Conservation (phyloP, 2,329 filamentous ascomycete genomes). For the Endocalyx cinctus region DNA sequence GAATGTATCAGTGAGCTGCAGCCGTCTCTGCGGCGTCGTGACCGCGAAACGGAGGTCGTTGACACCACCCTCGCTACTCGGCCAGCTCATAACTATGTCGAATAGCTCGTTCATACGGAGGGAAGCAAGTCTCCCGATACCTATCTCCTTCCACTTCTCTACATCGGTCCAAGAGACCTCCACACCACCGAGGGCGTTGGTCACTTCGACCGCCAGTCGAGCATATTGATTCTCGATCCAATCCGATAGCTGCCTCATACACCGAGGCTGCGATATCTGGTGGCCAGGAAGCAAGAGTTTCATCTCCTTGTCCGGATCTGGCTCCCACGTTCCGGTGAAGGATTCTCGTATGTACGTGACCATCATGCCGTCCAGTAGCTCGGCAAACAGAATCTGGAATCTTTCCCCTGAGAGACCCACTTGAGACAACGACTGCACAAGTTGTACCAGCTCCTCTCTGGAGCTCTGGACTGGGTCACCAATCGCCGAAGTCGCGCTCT, state of each 20-base stretch:
- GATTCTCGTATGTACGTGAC: conserved; percentile 56
- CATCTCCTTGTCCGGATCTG: conserved; percentile 19
- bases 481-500: conserved; percentile 6
- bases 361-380: conserved; percentile 65
- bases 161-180: conserved; percentile 51
- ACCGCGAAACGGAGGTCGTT: conserved; percentile 70
- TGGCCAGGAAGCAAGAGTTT: conserved; percentile 17
- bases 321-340: conserved; percentile 61
- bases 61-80: conserved; percentile 64
- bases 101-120: conserved; percentile 69
- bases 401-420: conserved; percentile 66
- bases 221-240: conserved; percentile 68
- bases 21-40: conserved; percentile 62
- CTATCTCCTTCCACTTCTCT: conserved; percentile 67
- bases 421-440: conserved; percentile 56
- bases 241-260: conserved; percentile 54
- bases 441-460: conserved; percentile 46
- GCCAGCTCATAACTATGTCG: conserved; percentile 75
- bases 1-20: conserved; percentile 67
- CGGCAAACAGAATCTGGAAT: conserved; percentile 67
- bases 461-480: conserved; percentile 30
- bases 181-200: conserved; percentile 41
- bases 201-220: conserved; percentile 58
- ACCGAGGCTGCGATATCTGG: conserved; percentile 42
- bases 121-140: conserved; percentile 62